A percentile compares a stretch with the other conserved stretches of the same genome.
Conservation (phyloP, 306 rosid species). For the Quercus parvula region DNA sequence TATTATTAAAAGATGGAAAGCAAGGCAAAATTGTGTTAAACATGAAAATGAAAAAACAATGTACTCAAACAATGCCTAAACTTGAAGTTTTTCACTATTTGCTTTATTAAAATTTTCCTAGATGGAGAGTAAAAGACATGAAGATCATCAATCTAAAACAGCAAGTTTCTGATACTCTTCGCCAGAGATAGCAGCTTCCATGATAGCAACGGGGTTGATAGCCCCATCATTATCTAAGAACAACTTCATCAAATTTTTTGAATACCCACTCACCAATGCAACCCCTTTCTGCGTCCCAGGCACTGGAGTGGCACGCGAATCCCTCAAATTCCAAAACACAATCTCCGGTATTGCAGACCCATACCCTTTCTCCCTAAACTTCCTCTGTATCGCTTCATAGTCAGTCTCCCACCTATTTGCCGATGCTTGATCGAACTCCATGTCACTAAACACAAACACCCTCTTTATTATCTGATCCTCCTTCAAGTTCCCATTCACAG, state of each 20-base stretch:
- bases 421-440: conserved; percentile 68
- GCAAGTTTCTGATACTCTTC: conserved; percentile 37
- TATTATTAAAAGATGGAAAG: no score
- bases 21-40: no score
- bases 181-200: conserved; percentile 47
- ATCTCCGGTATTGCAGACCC: no score
- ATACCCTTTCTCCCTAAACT: no score
- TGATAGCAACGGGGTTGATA: conserved; percentile 27
- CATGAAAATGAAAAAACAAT: no score
- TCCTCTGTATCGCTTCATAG: conserved; percentile 21
- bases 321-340: conserved; percentile 29
- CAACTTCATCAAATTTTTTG: conserved; percentile 63
- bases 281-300: conserved; percentile 48
- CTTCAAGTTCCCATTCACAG: no score
- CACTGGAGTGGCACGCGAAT: conserved; percentile 55
- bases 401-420: conserved; percentile 56
- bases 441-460: conserved; percentile 64
- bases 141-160: conserved; percentile 30
- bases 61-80: no score
- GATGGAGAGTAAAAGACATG: no score
- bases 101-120: no score
- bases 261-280: conserved; percentile 64
- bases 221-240: conserved; percentile 51
- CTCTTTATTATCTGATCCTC: conserved; percentile 49
- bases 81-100: no score